Base-by-base conservation (phyloP, 2,329 filamentous ascomycete species). In the Fonsecaea pedrosoi region DNA sequence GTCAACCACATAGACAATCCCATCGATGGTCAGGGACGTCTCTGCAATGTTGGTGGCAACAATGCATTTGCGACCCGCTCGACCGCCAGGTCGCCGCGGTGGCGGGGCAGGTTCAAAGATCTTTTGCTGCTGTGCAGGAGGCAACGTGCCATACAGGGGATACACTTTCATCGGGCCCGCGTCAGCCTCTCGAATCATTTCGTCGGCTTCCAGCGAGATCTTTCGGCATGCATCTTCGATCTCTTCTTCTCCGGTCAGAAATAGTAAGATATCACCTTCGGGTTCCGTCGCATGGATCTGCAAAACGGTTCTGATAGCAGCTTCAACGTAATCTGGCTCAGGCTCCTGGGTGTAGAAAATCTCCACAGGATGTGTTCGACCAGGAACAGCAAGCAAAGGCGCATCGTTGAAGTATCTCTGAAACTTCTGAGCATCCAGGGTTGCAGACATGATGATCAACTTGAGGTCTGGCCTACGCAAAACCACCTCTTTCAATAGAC, bases 1-100 rank as follows among this genome's bases (percentile, higher is more conserved):
- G 75, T 99, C 95, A n/a, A 99, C 94, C 38, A 99, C 95, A 76
- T 97, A 99, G 40, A 99, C 95, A 70, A 99, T 99, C 77, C 95
- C 95, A 76, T 99, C 95, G 68, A 99, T 99, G 55, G 95, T 99
- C 80, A 99, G 87, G 75, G 90, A 94, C 0, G 95, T 99, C 82
- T 99, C 95, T 54, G 95, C 95, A 79, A 99, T 99, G 79, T 99
- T 99, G 72, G 95, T 99, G 9, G 94, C 92, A 35, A 99, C 86
- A 73, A 99, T 96, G 76, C 89, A 90, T 80, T 99, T 99, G 69
- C 95, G 87, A n/a, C 95, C 95, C 0, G 95, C 92, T 25, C 89
- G 86, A 42, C 94, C 94, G 63, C 91, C 92, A 61, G 88, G 86
- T 72, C 85, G 89, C 68, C 88, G 82, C 40, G 94, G 85, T 2